phyloP scores from a whole-genome alignment of 805 yeast species.

The Alloascoidea hylecoeti region DNA sequence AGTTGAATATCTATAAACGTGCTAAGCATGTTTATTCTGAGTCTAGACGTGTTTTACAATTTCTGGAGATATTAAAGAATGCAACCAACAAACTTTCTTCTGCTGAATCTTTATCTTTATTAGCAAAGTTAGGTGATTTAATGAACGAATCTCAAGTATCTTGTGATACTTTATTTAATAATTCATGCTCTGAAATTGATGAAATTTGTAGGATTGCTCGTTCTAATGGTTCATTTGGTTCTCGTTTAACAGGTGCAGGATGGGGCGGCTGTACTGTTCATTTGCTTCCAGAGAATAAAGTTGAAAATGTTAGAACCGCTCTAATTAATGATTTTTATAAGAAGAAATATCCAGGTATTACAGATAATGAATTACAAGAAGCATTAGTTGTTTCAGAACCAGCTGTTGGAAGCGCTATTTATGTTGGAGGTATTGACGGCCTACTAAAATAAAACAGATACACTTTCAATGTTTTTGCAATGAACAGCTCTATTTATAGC shows the following conservation, averaged over 20 bases:
- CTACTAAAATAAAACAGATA: too few species aligned
- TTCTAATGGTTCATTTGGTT: conserved; percentile 43
- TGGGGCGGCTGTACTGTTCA: conserved; percentile 70
- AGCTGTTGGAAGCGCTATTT: conserved; percentile 31
- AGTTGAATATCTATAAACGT: conserved; percentile 40
- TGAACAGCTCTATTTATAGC: too few species aligned
- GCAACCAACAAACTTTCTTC: conserved; percentile 7
- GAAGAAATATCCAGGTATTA: conserved; percentile 30
- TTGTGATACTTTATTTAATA: conserved; percentile 30
- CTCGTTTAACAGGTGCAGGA: conserved; percentile 71
- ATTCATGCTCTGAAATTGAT: conserved; percentile 43
- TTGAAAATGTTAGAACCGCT: conserved; percentile 23
- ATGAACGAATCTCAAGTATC: conserved; percentile 49
- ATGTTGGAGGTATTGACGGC: background rate
- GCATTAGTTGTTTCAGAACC: conserved; percentile 45
- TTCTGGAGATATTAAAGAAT: conserved; percentile 24
- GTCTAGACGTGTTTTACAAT: conserved; percentile 40
- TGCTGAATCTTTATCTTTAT: conserved; percentile 19
- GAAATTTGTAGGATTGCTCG: conserved; percentile 37
- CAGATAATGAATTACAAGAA: conserved; percentile 27
- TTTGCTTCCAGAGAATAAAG: conserved; percentile 30
- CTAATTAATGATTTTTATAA: conserved; percentile 37
- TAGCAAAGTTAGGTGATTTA: conserved; percentile 31
- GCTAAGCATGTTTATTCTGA: conserved; percentile 53
- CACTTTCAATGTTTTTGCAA: too few species aligned